Conservation (phyloP, 108 stramenopile species). For the Discostella pseudostelligera region DNA sequence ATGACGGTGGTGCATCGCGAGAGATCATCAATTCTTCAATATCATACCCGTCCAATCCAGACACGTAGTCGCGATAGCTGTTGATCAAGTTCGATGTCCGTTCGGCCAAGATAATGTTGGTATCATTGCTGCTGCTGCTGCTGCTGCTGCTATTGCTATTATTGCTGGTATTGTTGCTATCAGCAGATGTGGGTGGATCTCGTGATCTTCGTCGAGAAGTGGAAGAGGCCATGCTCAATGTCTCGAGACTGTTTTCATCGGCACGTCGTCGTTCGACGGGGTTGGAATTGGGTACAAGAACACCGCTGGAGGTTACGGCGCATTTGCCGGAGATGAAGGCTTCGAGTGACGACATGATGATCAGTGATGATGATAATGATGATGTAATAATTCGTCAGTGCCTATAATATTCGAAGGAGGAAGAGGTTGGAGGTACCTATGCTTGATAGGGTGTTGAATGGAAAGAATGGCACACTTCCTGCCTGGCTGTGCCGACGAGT, state of each 20-base stretch:
- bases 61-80: neutral
- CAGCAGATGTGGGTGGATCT: neutral
- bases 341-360: slow-evolving; percentile 7
- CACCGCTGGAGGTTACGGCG: slow-evolving; percentile 1
- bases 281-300: neutral
- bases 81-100: slow-evolving; percentile 2
- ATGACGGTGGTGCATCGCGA: neutral
- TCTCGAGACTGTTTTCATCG: slow-evolving; percentile 4
- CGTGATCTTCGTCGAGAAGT: neutral
- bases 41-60: neutral
- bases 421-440: no score
- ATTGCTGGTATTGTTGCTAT: neutral
- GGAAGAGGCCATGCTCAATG: no score
- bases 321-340: slow-evolving; percentile 6
- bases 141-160: neutral
- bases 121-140: neutral
- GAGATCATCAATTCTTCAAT: slow-evolving; percentile 6
- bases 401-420: no score
- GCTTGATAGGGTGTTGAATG: no score
- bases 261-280: neutral
- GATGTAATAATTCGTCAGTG: no score
- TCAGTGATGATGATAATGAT: no score
- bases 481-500: no score
- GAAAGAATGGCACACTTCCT: no score
- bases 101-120: slow-evolving; percentile 3